Percentiles rank a stretch among this genome's conserved stretches.
phyloP scores from a whole-genome alignment of 225 moss, liverwort and hornwort species.

The Bryum argenteum region DNA sequence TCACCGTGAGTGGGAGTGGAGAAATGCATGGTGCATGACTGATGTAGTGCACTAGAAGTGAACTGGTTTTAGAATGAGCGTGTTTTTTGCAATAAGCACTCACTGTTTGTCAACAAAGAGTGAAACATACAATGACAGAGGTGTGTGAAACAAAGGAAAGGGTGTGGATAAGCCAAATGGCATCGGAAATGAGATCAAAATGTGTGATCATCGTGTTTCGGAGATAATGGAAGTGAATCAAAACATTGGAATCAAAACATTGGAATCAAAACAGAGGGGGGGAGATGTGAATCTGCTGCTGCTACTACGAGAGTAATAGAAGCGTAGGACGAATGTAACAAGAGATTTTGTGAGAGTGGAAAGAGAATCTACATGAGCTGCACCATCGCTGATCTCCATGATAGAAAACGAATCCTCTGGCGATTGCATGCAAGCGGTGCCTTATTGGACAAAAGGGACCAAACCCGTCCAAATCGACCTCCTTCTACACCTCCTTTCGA shows the following conservation, averaged over 20 bases:
- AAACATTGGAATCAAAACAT: too few relatives aligned
- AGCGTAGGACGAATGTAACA: constrained; percentile 21
- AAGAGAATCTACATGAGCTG: constrained; percentile 27
- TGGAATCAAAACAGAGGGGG: not conserved
- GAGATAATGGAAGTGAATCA: not conserved
- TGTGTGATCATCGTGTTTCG: not conserved
- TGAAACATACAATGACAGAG: too few relatives aligned
- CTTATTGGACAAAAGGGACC: constrained; percentile 30
- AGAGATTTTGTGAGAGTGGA: not conserved
- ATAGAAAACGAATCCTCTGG: constrained; percentile 26
- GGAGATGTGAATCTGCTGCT: too few relatives aligned
- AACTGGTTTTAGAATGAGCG: too few relatives aligned
- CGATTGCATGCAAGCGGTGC: constrained; percentile 21
- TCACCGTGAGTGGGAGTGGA: too few relatives aligned
- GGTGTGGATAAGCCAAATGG: too few relatives aligned
- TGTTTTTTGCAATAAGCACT: too few relatives aligned
- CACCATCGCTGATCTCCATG: constrained; percentile 27
- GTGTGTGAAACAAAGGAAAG: too few relatives aligned
- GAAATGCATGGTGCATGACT: too few relatives aligned
- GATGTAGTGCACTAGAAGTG: too few relatives aligned
- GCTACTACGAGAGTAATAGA: too few relatives aligned
- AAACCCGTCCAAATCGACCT: constrained; percentile 31
- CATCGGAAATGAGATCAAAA: not conserved
- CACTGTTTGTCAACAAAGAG: too few relatives aligned
- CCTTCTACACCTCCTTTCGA: constrained; percentile 37